Percentiles rank a stretch among this genome's conserved stretches.
Evolutionary conservation across 768 basidiomycete species (phyloP).

Genomic region (Solioccasus polychromus): DNA sequence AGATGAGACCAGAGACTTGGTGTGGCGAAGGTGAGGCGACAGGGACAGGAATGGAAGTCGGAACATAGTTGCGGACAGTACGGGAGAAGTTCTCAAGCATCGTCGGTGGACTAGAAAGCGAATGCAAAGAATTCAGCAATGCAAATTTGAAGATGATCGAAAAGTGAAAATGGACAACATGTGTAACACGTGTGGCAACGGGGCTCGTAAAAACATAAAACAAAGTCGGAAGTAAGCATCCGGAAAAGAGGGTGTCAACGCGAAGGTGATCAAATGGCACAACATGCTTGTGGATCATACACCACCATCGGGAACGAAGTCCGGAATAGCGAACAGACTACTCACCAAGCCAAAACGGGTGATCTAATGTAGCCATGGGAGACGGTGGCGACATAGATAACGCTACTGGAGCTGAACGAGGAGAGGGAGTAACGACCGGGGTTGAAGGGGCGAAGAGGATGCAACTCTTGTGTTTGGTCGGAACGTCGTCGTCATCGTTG

Average conservation of each 20-base stretch:
- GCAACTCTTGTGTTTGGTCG: constrained; percentile 28
- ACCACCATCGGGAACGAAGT: not conserved
- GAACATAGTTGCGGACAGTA: constrained; percentile 53
- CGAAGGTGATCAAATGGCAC: constrained; percentile 1
- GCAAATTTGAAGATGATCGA: not conserved
- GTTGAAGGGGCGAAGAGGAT: constrained; percentile 14
- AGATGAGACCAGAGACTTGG: constrained; percentile 47
- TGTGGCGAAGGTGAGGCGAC: constrained; percentile 47
- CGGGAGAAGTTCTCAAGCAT: constrained; percentile 52
- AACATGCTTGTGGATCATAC: constrained; percentile 2
- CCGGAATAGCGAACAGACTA: not conserved
- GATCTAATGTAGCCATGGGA: constrained; percentile 29
- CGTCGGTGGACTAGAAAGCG: constrained; percentile 43
- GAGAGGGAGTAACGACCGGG: constrained; percentile 10
- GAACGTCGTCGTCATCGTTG: constrained; percentile 23
- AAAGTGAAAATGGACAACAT: not conserved
- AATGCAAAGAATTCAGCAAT: constrained; percentile 12
- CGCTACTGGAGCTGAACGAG: constrained; percentile 8
- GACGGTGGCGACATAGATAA: constrained; percentile 14
- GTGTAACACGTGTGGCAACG: constrained; percentile 15
- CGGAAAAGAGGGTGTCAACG: constrained; percentile 16
- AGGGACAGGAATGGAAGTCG: constrained; percentile 49
- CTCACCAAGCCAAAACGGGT: constrained; percentile 32
- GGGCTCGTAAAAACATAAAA: constrained; percentile 13
- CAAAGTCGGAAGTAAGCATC: not conserved